Evolutionary conservation across 441 rosid species (phyloP).

Genomic region (Adansonia rubrostipa): DNA sequence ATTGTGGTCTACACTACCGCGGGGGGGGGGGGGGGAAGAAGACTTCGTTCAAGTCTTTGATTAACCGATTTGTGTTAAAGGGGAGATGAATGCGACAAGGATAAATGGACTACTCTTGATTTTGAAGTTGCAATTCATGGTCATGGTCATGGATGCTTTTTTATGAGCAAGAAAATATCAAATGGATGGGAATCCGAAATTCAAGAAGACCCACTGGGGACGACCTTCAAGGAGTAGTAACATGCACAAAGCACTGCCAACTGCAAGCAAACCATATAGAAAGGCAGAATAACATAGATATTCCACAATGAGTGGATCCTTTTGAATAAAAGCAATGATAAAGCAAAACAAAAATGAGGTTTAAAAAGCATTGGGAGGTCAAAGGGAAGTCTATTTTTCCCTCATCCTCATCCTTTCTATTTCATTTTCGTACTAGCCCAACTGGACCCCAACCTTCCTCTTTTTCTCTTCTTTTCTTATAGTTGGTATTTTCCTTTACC

Average conservation of each 20-base stretch:
- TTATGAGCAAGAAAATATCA: background rate
- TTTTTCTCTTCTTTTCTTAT: background rate
- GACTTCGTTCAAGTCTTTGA: too few species aligned
- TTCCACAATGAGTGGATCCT: conserved; percentile 38
- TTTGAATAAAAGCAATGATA: conserved; percentile 6
- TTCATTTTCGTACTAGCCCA: background rate
- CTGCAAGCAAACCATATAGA: background rate
- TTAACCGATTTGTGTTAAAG: too few species aligned
- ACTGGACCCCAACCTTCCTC: conserved; percentile 30
- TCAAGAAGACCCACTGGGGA: background rate
- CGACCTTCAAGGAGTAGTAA: background rate
- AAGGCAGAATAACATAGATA: conserved; percentile 28
- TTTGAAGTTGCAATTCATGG: background rate
- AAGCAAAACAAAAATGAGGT: conserved; percentile 9
- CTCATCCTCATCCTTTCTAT: conserved; percentile 17
- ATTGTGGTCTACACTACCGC: too few species aligned
- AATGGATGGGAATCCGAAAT: background rate
- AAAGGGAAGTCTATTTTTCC: conserved; percentile 4
- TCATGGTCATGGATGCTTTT: too few species aligned
- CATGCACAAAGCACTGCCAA: conserved; percentile 17
- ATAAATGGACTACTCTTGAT: background rate
- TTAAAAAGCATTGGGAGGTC: background rate
- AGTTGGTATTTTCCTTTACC: background rate
- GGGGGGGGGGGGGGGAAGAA: too few species aligned
- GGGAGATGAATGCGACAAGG: too few species aligned